Evolutionary conservation across 345 rosid genomes (phyloP).

Genomic region (Bruguiera parviflora): DNA sequence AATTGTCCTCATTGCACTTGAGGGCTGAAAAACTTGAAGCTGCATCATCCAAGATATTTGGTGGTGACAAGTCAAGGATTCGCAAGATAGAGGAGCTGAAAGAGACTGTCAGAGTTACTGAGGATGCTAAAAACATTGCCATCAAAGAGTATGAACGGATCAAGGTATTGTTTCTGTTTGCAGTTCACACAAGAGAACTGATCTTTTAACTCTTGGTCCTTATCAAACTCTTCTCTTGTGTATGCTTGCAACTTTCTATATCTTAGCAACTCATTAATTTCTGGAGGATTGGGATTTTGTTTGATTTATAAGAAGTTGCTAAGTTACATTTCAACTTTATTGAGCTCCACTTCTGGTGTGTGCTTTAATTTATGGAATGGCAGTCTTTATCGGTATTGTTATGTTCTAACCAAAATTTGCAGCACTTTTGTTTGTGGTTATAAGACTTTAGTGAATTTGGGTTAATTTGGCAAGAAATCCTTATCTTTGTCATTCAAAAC

Average conservation of each 20-base stretch:
- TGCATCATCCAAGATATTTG: slow-evolving; percentile 91
- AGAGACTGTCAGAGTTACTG: slow-evolving; percentile 73
- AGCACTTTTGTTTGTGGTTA: not conserved
- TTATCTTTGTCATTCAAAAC: not conserved
- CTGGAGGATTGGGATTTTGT: not conserved
- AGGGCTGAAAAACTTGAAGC: slow-evolving; percentile 91
- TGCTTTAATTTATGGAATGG: not conserved
- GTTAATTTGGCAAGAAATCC: not conserved
- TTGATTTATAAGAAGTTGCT: not conserved
- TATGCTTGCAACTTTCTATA: not conserved
- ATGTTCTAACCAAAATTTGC: not conserved
- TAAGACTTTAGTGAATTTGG: not conserved
- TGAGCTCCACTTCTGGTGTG: not conserved
- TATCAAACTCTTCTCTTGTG: not conserved
- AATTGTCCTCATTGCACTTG: slow-evolving; percentile 60
- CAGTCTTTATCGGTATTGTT: not conserved
- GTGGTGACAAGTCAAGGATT: slow-evolving; percentile 93
- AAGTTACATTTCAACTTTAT: not conserved
- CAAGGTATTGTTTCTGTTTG: slow-evolving; percentile 47
- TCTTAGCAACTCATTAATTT: not conserved
- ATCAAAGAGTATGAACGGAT: slow-evolving; percentile 82
- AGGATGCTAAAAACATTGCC: slow-evolving; percentile 85
- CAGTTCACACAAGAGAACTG: not conserved
- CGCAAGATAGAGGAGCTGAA: slow-evolving; percentile 83
- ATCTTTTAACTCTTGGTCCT: not conserved